phyloP scores from a whole-genome alignment of 345 rosid genomes.

The Brassica nigra region DNA sequence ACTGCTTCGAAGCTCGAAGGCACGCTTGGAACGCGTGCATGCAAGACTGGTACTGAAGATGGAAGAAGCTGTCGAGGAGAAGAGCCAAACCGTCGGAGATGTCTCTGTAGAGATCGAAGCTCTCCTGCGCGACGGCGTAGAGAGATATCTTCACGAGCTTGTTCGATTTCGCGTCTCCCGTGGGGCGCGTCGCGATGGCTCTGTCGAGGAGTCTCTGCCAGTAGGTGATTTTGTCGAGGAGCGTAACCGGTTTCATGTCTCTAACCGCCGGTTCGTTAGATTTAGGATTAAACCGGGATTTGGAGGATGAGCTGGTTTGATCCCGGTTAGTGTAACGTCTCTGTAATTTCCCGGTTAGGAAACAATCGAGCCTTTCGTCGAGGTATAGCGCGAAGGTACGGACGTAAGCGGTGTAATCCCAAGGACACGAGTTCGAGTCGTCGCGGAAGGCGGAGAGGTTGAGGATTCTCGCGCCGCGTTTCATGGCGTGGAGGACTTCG shows the following conservation, averaged over 20 bases:
- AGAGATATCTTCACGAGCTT: slow-evolving; percentile 54
- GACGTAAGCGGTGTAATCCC: slow-evolving; percentile 73
- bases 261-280: slow-evolving; percentile 40
- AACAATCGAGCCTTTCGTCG: slow-evolving; percentile 72
- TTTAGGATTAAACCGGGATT: slow-evolving; percentile 29
- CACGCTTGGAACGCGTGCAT: slow-evolving; percentile 63
- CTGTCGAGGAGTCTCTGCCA: slow-evolving; percentile 84
- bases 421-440: slow-evolving; percentile 66
- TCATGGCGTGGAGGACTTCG: slow-evolving; percentile 74
- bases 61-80: slow-evolving; percentile 71
- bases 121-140: slow-evolving; percentile 63
- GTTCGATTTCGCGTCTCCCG: slow-evolving; percentile 61
- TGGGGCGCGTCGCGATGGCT: slow-evolving; percentile 62
- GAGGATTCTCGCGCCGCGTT: slow-evolving; percentile 70
- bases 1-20: slow-evolving; percentile 67
- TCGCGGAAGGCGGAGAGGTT: slow-evolving; percentile 72
- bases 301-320: slow-evolving; percentile 22
- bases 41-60: slow-evolving; percentile 63
- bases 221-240: slow-evolving; percentile 56
- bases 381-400: slow-evolving; percentile 68
- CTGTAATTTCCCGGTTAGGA: slow-evolving; percentile 67
- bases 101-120: slow-evolving; percentile 77
- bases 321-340: slow-evolving; percentile 42
- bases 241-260: slow-evolving; percentile 65
- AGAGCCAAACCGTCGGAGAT: slow-evolving; percentile 64